Evolutionary conservation across 2,329 filamentous ascomycete species (phyloP).

Genomic region (Fusarium camptoceras): DNA sequence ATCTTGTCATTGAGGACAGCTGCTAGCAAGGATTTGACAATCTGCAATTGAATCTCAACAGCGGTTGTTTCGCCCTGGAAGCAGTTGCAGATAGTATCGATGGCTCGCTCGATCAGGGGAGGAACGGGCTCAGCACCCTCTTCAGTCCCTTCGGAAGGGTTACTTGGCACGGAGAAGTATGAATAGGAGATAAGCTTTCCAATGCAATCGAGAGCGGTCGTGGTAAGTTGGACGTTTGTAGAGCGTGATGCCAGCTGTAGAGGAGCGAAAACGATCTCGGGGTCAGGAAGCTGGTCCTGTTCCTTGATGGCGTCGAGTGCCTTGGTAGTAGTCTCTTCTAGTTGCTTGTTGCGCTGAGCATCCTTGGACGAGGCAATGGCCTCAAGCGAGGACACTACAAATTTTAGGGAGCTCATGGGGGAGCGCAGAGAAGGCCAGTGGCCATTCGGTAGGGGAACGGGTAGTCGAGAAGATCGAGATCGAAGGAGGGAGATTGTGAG

Average conservation of each 20-base stretch:
- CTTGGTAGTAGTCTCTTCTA: slow-evolving; percentile 83
- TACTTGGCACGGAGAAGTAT: slow-evolving; percentile 85
- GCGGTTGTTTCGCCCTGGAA: slow-evolving; percentile 97
- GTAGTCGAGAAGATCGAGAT: slow-evolving; percentile 16
- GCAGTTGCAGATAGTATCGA: slow-evolving; percentile 99
- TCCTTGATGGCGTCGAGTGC: slow-evolving; percentile 89
- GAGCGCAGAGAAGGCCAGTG: slow-evolving; percentile 58
- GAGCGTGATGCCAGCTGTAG: slow-evolving; percentile 90
- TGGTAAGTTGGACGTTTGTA: slow-evolving; percentile 85
- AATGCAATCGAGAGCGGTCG: slow-evolving; percentile 94
- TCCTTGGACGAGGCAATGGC: slow-evolving; percentile 92
- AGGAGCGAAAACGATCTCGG: slow-evolving; percentile 91
- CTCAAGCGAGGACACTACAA: slow-evolving; percentile 93
- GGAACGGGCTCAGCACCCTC: slow-evolving; percentile 59
- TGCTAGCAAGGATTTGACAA: slow-evolving; percentile 94
- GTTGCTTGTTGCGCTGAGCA: slow-evolving; percentile 84
- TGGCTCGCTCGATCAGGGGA: slow-evolving; percentile 94
- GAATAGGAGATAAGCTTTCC: slow-evolving; percentile 99
- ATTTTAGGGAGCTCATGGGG: slow-evolving; percentile 92
- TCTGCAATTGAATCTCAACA: slow-evolving; percentile 93
- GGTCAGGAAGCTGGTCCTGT: slow-evolving; percentile 84
- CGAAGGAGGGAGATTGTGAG: slow-evolving; percentile 22
- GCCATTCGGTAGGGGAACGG: slow-evolving; percentile 56
- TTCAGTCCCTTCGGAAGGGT: slow-evolving; percentile 52
- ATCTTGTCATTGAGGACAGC: slow-evolving; percentile 99